phyloP scores from a whole-genome alignment of 805 yeast species.

The Ogataea degrootiae region DNA sequence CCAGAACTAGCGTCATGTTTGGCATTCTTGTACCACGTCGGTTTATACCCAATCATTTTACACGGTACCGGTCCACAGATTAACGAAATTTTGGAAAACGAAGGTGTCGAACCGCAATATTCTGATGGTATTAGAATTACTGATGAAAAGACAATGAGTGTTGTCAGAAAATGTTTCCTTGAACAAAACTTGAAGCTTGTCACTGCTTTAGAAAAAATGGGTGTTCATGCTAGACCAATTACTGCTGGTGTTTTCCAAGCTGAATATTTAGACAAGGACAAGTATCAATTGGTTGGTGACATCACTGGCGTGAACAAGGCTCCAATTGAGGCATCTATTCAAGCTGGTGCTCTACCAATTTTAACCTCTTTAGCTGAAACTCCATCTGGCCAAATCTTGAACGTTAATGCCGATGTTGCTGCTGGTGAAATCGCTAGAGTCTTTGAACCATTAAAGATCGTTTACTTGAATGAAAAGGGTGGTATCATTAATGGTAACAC shows the following conservation, averaged over 20 bases:
- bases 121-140: slow-evolving; percentile 96
- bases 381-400: slow-evolving; percentile 90
- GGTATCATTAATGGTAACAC: slow-evolving; percentile 92
- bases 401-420: slow-evolving; percentile 98
- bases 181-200: slow-evolving; percentile 94
- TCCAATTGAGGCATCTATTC: slow-evolving; percentile 88
- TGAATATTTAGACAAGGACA: slow-evolving; percentile 81
- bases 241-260: slow-evolving; percentile 97
- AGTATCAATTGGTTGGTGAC: slow-evolving; percentile 90
- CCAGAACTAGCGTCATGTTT: slow-evolving; percentile 92
- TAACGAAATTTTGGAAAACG: slow-evolving; percentile 86
- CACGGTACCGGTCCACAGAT: slow-evolving; percentile 99
- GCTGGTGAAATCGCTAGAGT: slow-evolving; percentile 97
- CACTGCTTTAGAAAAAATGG: slow-evolving; percentile 92
- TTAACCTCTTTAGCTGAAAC: slow-evolving; percentile 97
- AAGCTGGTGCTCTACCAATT: slow-evolving; percentile 95
- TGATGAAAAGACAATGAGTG: slow-evolving; percentile 90
- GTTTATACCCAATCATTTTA: slow-evolving; percentile 90
- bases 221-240: slow-evolving; percentile 97
- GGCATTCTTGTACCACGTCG: slow-evolving; percentile 95
- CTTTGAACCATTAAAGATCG: slow-evolving; percentile 94
- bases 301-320: slow-evolving; percentile 82
- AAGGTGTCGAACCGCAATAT: slow-evolving; percentile 93
- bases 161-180: slow-evolving; percentile 90
- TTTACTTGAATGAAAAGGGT: slow-evolving; percentile 95